Base-by-base conservation (phyloP, 2,329 filamentous ascomycete species). In the Pestalotiopsis sp. region DNA sequence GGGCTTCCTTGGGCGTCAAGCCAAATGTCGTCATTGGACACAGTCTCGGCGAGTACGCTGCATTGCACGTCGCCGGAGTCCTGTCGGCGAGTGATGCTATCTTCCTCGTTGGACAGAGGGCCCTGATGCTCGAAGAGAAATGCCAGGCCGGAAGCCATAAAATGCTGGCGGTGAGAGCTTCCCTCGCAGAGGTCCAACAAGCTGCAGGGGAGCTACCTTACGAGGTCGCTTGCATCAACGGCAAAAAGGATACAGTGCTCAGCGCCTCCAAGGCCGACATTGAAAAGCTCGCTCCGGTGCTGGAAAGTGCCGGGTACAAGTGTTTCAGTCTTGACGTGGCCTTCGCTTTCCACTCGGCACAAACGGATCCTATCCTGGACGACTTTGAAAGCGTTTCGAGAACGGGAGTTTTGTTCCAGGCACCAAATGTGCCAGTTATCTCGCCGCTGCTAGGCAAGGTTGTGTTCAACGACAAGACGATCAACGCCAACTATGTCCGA, bases 41-140 rank as follows among this genome's bases (percentile, higher is more conserved):
- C 70, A 90, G 87, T 72, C 79, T 90, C 56, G 88, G 88, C 60
- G 88, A 90, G 74, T 90, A 90, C 72, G 87, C 88, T 59, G 88
- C 88, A 57, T 81, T 90, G 1, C 82, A 87, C 71, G 82, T 87
- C 56, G 86, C 88, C 67, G 88, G 87, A 65, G 87, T 90, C 52
- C 80, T 90, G 59, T 88, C 87, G 9, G 85, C 83, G 17, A 82
- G 83, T 67, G 88, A 90, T 75, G 86, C 88, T 76, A 82, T 92
- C 36, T 86, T 85, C 60, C 80, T 91, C 1, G 88, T 91, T 49
- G 89, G 89, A 17, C 73, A 80, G 63, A 82, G 90, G 72, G 88
- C 88, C 12, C 79, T 84, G 73, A 78, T 89, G 25, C 81, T 91
- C 11, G 82, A 86, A 68, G 78, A 84, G 60, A 80, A 84, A 66